Base-by-base conservation (phyloP, 306 rosid species). In the Castanea sativa region DNA sequence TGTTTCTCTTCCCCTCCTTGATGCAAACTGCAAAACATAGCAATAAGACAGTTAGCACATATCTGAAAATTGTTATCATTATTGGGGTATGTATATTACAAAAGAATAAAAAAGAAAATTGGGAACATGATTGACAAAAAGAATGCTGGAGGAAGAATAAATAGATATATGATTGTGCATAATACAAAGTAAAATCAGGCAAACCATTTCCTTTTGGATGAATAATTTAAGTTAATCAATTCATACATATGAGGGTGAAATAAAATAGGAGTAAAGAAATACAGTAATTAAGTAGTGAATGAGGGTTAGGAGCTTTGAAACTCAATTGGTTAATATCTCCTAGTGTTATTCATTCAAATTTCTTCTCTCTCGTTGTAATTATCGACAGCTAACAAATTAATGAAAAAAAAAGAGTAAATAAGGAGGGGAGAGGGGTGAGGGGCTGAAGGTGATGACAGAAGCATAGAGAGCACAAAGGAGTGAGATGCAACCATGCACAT, bases 391-490 rank as follows among this genome's bases (percentile, higher is more conserved):
- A 1, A 6, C 0, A 60, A 32, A 32, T n/a, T 41, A 41, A 8
- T 41, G 45, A 33, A 5, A 5, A 27, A 25, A 29, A 49, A 25
- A 16, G 20, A 18, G 70, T 19, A 67, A 32, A 30, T 41, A 65
- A 52, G 61, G 73, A 23, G 64, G 6, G 68, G 23, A 49, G 23
- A 38, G 53, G 74, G 78, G 51, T 71, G 72, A 73, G 78, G 74
- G 55, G 56, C 74, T 43, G 74, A 43, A 38, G 79, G 74, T 75
- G 87, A 88, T 85, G 91, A 85, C 91, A 88, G 91, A 88, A 88
- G 91, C 87, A 78, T 83, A 88, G 89, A 88, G 89, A 88, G 91
- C 91, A 88, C 89, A 88, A 88, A 87, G 84, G 82, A 85, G 74
- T 60, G 87, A 85, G 82, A 81, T 83, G 87, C 91, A 80, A 21